These are phyloP conservation scores for Rhodomyrtus psidioides DNA, from an alignment of 441 rosid genomes.

Conservation along the genomic window DNA sequence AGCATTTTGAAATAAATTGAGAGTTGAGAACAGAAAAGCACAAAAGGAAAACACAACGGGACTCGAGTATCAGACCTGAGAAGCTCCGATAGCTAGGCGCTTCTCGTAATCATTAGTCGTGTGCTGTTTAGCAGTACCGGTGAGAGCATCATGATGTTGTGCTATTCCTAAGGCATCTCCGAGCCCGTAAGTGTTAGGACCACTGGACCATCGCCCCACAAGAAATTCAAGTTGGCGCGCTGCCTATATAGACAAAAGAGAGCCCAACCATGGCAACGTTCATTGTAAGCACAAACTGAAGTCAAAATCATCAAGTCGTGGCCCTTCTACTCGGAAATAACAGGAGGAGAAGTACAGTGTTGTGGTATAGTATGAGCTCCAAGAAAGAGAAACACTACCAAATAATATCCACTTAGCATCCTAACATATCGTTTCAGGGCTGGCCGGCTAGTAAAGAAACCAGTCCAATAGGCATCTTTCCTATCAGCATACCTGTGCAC, in stretches of 20 bases:
- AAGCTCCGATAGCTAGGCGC: constrained; percentile 59
- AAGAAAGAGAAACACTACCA: constrained; percentile 33
- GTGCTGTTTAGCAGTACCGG: constrained; percentile 87
- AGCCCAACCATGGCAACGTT: background rate
- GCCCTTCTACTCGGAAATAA: background rate
- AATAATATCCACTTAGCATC: constrained; percentile 73
- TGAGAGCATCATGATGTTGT: constrained; percentile 88
- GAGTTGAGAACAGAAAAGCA: background rate
- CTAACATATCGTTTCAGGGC: constrained; percentile 68
- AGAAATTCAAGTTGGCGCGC: constrained; percentile 82
- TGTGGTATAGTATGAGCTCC: background rate
- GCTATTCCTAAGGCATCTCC: constrained; percentile 78
- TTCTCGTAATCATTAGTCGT: constrained; percentile 67
- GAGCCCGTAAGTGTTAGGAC: constrained; percentile 44
- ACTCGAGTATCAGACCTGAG: constrained; percentile 38
- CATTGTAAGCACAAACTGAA: no score
- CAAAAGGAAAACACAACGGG: background rate
- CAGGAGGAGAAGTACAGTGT: background rate
- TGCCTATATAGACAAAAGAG: constrained; percentile 33
- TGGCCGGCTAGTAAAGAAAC: constrained; percentile 87
- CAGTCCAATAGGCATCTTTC: constrained; percentile 73
- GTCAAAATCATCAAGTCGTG: no score
- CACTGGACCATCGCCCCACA: constrained; percentile 41
- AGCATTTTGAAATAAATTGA: background rate
- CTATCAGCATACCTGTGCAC: constrained; percentile 65